phyloP scores from a whole-genome alignment of 1,139 yeast genomes.

The Arxiozyma telluris region DNA sequence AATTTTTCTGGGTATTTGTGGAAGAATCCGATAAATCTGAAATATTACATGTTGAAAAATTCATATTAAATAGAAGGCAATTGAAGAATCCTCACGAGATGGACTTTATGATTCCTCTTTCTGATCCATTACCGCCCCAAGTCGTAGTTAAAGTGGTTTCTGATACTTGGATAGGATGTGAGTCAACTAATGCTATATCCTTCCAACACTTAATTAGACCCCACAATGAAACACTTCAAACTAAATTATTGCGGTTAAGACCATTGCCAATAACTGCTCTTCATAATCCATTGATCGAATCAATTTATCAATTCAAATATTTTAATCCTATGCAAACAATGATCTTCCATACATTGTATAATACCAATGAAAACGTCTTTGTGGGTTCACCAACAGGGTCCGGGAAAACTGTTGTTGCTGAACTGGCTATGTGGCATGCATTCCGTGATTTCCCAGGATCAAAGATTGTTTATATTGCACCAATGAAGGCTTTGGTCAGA shows the following conservation, averaged over 20 bases:
- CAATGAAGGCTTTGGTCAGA: slow-evolving; percentile 96
- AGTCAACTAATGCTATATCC: slow-evolving; percentile 66
- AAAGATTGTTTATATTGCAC: slow-evolving; percentile 91
- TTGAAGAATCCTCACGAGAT: slow-evolving; percentile 55
- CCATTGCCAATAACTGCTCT: slow-evolving; percentile 83
- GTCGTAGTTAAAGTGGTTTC: slow-evolving; percentile 69
- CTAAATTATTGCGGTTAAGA: slow-evolving; percentile 67
- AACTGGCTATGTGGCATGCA: slow-evolving; percentile 95
- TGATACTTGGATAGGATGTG: slow-evolving; percentile 88
- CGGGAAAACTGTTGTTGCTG: slow-evolving; percentile 96
- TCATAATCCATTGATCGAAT: slow-evolving; percentile 58
- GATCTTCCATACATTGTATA: slow-evolving; percentile 85
- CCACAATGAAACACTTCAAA: slow-evolving; percentile 74
- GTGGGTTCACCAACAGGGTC: slow-evolving; percentile 99
- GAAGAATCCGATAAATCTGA: slow-evolving; percentile 73
- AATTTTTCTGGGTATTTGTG: slow-evolving; percentile 85
- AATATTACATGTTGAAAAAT: slow-evolving; percentile 74
- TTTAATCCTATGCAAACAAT: slow-evolving; percentile 99
- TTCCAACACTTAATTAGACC: slow-evolving; percentile 89
- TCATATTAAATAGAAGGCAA: slow-evolving; percentile 56
- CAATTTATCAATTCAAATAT: slow-evolving; percentile 71
- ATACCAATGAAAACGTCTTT: slow-evolving; percentile 68
- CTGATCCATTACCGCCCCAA: slow-evolving; percentile 85
- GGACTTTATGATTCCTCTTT: slow-evolving; percentile 86
- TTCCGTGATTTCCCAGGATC: slow-evolving; percentile 70